Percentiles rank a stretch among this genome's conserved stretches.
phyloP scores from a whole-genome alignment of 2,329 filamentous ascomycete species.

The Hymenoscyphus linearis region DNA sequence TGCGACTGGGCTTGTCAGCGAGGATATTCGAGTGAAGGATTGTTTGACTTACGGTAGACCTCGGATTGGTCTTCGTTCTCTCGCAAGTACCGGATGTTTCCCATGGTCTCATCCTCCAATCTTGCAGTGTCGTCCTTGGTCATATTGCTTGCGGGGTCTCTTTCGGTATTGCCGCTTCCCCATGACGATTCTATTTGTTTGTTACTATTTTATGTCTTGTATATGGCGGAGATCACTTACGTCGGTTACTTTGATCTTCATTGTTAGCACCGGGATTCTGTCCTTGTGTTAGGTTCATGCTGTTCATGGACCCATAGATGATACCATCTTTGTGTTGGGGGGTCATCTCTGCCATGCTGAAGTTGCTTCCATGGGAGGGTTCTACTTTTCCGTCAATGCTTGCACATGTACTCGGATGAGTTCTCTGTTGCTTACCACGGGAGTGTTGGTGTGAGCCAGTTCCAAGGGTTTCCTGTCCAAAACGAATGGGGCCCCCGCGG shows the following conservation, averaged over 20 bases:
- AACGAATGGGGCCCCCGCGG: too few species aligned
- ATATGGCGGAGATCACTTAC: neutral
- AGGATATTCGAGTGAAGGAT: neutral
- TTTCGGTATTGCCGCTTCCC: neutral
- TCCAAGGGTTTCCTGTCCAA: neutral
- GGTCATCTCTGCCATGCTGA: neutral
- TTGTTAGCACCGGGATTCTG: neutral
- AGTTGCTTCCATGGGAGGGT: neutral
- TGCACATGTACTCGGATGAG: neutral
- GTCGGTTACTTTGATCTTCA: neutral
- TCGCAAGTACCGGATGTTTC: neutral
- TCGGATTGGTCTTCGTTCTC: neutral
- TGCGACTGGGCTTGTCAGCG: neutral
- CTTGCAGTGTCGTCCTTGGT: neutral
- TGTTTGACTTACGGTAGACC: neutral
- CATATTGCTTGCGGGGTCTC: neutral
- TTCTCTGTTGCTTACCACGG: neutral
- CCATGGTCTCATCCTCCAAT: neutral
- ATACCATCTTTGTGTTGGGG: neutral
- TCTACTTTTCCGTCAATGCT: neutral
- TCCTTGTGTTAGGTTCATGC: neutral
- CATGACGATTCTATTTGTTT: neutral
- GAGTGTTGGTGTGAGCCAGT: neutral
- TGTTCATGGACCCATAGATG: neutral
- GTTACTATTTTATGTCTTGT: neutral